Evolutionary conservation across 2,329 filamentous ascomycete species (phyloP), one percentile per base, ranked within the genome.

Genomic region (Grosmannia serpens): DNA sequence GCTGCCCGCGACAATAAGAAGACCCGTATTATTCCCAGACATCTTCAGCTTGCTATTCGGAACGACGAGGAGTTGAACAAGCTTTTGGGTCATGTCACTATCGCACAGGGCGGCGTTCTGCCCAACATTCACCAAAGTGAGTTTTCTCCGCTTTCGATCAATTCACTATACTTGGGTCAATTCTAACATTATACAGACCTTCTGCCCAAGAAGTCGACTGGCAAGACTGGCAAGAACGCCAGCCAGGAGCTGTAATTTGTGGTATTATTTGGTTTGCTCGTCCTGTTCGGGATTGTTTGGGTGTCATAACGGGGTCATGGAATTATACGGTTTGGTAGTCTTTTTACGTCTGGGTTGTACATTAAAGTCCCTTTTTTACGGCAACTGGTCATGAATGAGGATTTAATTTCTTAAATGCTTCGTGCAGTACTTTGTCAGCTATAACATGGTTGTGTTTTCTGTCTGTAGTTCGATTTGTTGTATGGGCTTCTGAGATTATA

Each of bases 61-160:
- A 96, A 96, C 80, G 92, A 97, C 76, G 92, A 97, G 84, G 94
- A 99, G 79, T 77, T 97, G 88, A 96, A 97, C 88, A 97, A 91
- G 53, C 82, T 99, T 61, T 96, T 99, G 65, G 91, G 91, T 71
- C 89, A 91, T 68, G 94, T 94, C 60, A 99, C 94, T 63, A 99
- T 99, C 69, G 94, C 94, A 61, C 96, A 95, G 66, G 94, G 94
- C 78, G 94, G 94, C 87, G 94, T 99, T 33, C 79, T 99, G 69
- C 94, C 94, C 65, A 92, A 96, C 76, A 99, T 99, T 84, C 97
- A 99, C 81, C 89, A 94, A 79, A 96, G 90, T 95, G 85, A 68
- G 89, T 83, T 22, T 8, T 11, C 7, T 29, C 26, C 47, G 53
- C 3, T 55, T 44, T 59, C 24, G 1, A 13, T 27, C 10, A 22